A percentile compares a stretch with the other conserved stretches of the same genome.
These are phyloP conservation scores for Arachis hypogaea DNA, from an alignment of 306 rosid genomes.

Conservation along the genomic window DNA sequence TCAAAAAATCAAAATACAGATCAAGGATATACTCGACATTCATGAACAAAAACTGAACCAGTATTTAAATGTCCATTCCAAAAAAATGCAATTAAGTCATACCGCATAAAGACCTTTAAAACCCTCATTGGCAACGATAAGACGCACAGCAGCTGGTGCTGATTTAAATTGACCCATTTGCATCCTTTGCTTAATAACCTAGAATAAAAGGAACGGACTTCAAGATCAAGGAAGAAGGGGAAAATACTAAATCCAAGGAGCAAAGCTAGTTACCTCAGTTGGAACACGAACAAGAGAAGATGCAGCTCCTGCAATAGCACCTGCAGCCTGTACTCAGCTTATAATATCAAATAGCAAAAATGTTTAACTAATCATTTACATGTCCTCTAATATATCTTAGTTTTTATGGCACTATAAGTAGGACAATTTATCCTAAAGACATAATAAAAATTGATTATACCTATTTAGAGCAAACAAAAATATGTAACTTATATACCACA, in stretches of 20 bases:
- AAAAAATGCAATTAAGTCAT: constrained; percentile 34
- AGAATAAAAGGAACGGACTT: constrained; percentile 35
- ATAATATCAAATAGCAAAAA: constrained; percentile 37
- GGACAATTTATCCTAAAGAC: constrained; percentile 18
- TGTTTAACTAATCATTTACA: constrained; percentile 11
- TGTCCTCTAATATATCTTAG: not conserved
- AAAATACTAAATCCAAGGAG: constrained; percentile 9
- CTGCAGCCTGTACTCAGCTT: constrained; percentile 73
- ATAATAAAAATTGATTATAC: not conserved
- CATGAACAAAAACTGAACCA: constrained; percentile 13
- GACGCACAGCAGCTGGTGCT: constrained; percentile 53
- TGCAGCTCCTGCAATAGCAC: constrained; percentile 73
- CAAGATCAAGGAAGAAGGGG: constrained; percentile 31
- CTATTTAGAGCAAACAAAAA: not conserved
- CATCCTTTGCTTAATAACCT: constrained; percentile 73
- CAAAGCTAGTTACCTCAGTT: constrained; percentile 63
- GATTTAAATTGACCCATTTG: constrained; percentile 55
- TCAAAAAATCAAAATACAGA: constrained; percentile 9
- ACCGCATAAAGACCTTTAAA: constrained; percentile 80
- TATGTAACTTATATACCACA: not conserved
- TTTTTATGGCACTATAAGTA: not conserved
- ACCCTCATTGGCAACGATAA: constrained; percentile 54
- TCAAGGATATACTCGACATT: constrained; percentile 29
- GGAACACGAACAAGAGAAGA: constrained; percentile 85
- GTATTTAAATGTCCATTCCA: constrained; percentile 13